Base-by-base conservation (phyloP, 192 early-diverging fungal species). In the Mortierella hygrophila region DNA sequence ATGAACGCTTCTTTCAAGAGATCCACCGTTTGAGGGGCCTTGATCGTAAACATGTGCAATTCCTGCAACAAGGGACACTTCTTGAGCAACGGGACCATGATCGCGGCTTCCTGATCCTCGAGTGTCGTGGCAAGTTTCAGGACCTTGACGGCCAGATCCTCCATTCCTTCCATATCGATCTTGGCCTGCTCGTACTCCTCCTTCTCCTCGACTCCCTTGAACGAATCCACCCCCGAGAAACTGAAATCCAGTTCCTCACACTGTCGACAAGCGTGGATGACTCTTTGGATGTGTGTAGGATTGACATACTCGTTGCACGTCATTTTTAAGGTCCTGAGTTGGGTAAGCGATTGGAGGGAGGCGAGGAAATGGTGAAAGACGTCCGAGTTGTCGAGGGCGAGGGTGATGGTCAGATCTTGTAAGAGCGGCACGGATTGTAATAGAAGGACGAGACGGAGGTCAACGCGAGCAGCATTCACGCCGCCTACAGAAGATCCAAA, bases 341-440 rank as follows among this genome's bases (percentile, higher is more conserved):
- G 57, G 21, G 21, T 76, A 42, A 76, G 74, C 40, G 57, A 65
- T 32, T 76, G 74, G 10, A 76, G 55, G 35, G 74, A 76, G 41
- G 74, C 21, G 74, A 76, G 57, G 26, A 76, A 76, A 55, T 76
- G 74, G 0, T 65, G 74, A 42, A 76, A 76, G 35, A 76, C 74
- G 74, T 76, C 74, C 57, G 74, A 76, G 74, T 76, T 76, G 74
- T 76, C 74, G 13, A 76, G 57, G 38, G 74, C 74, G 57, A 76
- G 74, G 13, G 74, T 76, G 57, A 76, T 63, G 57, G 74, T 76
- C 10, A 76, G 74, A 76, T 76, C 57, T 76, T 76, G 74, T 8
- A 76, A 42, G 55, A 65, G 74, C 57, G 74, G 74, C 74, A 76
- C 57, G 74, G 74, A 57, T 18, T 44, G 57, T 16, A 76, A 65